A percentile compares a stretch with the other conserved stretches of the same genome.
These are phyloP conservation scores for Colletotrichum orchidophilum DNA, from an alignment of 2,329 filamentous ascomycete genomes.

Conservation along the genomic window DNA sequence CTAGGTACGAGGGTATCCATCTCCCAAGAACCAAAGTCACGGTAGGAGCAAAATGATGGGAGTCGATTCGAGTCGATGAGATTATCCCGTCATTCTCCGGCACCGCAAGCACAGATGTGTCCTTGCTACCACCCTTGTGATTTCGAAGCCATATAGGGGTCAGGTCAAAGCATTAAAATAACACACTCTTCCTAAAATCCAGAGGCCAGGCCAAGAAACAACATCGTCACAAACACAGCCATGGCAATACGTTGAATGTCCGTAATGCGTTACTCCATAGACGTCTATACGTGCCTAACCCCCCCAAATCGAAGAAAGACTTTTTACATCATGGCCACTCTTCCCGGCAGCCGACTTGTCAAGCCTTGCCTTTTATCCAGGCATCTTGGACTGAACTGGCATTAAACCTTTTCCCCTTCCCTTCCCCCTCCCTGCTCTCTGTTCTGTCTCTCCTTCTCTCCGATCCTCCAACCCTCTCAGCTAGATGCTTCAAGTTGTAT, in stretches of 20 bases:
- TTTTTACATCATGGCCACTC: slow-evolving; percentile 33
- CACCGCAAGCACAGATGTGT: no score
- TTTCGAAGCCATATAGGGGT: no score
- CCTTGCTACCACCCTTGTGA: no score
- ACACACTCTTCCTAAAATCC: background rate
- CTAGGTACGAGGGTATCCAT: no score
- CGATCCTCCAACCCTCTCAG: background rate
- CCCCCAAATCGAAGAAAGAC: slow-evolving; percentile 28
- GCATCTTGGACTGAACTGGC: slow-evolving; percentile 14
- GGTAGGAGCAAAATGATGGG: no score
- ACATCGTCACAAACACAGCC: no score
- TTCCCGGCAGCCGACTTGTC: slow-evolving; percentile 20
- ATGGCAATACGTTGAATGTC: slow-evolving; percentile 16
- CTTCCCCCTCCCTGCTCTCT: background rate
- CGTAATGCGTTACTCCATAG: slow-evolving; percentile 35
- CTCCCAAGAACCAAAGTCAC: no score
- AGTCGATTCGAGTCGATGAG: no score
- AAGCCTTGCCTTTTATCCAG: slow-evolving; percentile 27
- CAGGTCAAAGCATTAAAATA: no score
- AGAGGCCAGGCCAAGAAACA: background rate
- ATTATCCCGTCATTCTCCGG: no score
- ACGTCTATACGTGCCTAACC: slow-evolving; percentile 32
- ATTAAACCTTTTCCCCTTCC: slow-evolving; percentile 3
- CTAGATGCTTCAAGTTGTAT: background rate
- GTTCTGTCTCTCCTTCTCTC: background rate